Conservation (phyloP, 2,329 filamentous ascomycete species). For the Xylariomycetidae sp. region DNA sequence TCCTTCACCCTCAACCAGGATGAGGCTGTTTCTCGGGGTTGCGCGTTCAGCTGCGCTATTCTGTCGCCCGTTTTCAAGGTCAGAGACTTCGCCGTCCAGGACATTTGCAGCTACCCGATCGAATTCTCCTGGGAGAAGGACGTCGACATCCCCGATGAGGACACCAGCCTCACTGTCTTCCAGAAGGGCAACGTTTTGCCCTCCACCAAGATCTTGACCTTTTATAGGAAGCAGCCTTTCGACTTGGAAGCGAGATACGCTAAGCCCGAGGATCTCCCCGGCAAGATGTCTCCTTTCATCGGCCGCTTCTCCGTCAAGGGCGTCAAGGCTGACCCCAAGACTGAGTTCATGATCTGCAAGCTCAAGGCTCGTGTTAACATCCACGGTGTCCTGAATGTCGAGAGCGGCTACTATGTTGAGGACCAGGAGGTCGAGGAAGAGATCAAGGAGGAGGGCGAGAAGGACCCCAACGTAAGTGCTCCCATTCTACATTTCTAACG, state of each 20-base stretch:
- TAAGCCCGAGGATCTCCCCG: slow-evolving; percentile 78
- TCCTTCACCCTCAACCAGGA: slow-evolving; percentile 98
- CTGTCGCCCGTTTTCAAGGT: slow-evolving; percentile 97
- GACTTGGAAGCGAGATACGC: slow-evolving; percentile 93
- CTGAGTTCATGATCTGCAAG: slow-evolving; percentile 99
- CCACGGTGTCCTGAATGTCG: slow-evolving; percentile 92
- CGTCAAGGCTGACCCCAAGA: slow-evolving; percentile 86
- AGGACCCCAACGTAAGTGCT: slow-evolving; percentile 67
- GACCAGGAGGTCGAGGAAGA: slow-evolving; percentile 96
- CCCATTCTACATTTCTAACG: slow-evolving; percentile 1
- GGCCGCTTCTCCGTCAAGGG: slow-evolving; percentile 97
- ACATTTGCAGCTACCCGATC: slow-evolving; percentile 96
- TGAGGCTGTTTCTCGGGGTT: slow-evolving; percentile 91
- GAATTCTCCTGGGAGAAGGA: slow-evolving; percentile 99
- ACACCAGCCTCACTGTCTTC: slow-evolving; percentile 94
- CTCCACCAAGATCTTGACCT: slow-evolving; percentile 97
- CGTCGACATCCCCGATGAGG: slow-evolving; percentile 95
- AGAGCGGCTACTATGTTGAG: slow-evolving; percentile 96
- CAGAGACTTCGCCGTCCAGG: slow-evolving; percentile 94
- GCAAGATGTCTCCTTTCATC: slow-evolving; percentile 90
- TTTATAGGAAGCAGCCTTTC: slow-evolving; percentile 97
- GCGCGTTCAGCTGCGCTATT: slow-evolving; percentile 95
- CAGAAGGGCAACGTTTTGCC: slow-evolving; percentile 96
- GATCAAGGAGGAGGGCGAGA: slow-evolving; percentile 66
- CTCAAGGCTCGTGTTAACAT: slow-evolving; percentile 96